phyloP scores from a whole-genome alignment of 805 yeast genomes.

The Naumovozyma baii region DNA sequence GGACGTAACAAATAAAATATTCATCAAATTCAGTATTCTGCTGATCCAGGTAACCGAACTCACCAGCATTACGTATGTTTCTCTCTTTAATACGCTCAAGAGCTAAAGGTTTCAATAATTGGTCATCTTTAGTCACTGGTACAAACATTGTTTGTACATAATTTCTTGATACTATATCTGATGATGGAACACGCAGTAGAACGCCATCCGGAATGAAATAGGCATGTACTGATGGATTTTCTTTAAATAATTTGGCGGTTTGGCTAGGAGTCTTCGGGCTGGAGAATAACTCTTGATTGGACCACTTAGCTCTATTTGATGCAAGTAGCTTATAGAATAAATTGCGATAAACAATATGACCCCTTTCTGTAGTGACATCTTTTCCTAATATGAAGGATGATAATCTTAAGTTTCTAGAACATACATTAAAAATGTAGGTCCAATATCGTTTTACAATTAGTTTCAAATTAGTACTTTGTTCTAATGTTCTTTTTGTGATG shows the following conservation, averaged over 20 bases:
- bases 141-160: slow-evolving; percentile 62
- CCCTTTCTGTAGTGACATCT: slow-evolving; percentile 60
- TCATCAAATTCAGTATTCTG: slow-evolving; percentile 34
- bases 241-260: slow-evolving; percentile 37
- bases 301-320: slow-evolving; percentile 27
- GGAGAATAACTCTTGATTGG: slow-evolving; percentile 44
- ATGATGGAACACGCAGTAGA: slow-evolving; percentile 77
- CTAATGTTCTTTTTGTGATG: slow-evolving; percentile 19
- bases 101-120: slow-evolving; percentile 37
- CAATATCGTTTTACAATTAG: slow-evolving; percentile 45
- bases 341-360: slow-evolving; percentile 50
- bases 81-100: slow-evolving; percentile 25
- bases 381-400: slow-evolving; percentile 71
- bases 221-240: slow-evolving; percentile 36
- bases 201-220: slow-evolving; percentile 74
- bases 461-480: slow-evolving; percentile 22
- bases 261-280: slow-evolving; percentile 44
- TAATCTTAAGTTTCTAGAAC: slow-evolving; percentile 51
- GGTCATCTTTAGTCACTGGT: slow-evolving; percentile 73
- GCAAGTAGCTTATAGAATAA: slow-evolving; percentile 36
- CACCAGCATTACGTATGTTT: slow-evolving; percentile 33
- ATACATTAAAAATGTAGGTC: slow-evolving; percentile 46
- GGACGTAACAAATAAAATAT: slow-evolving; percentile 76
- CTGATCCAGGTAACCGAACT: slow-evolving; percentile 36
- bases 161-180: slow-evolving; percentile 62